phyloP scores from a whole-genome alignment of 2,329 filamentous ascomycete species.

The Calonectria pteridis region DNA sequence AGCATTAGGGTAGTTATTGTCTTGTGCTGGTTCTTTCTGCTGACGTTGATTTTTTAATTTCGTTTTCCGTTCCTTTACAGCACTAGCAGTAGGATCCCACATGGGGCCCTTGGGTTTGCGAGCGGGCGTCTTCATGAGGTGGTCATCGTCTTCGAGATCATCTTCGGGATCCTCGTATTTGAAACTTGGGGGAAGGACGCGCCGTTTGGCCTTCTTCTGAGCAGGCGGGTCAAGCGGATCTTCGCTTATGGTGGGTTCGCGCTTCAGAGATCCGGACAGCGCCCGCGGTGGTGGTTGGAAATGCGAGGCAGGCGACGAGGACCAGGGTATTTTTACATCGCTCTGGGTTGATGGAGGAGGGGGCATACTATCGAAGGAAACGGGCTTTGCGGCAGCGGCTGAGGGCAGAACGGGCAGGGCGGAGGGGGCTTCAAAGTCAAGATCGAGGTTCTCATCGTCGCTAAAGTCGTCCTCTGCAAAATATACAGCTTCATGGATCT shows the following conservation, averaged over 20 bases:
- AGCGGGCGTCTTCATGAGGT: conserved; percentile 40
- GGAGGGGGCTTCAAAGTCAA: conserved; percentile 73
- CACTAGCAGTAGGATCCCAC: conserved; percentile 42
- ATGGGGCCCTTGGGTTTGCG: conserved; percentile 41
- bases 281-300: conserved; percentile 51
- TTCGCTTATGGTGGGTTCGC: conserved; percentile 52
- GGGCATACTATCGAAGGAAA: conserved; percentile 43
- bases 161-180: conserved; percentile 52
- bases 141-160: conserved; percentile 48
- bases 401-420: conserved; percentile 57
- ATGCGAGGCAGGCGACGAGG: conserved; percentile 71
- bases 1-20: conserved; percentile 41
- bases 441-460: conserved; percentile 82
- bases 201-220: conserved; percentile 66
- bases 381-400: conserved; percentile 31
- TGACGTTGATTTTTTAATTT: conserved; percentile 71
- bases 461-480: conserved; percentile 89
- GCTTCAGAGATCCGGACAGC: conserved; percentile 53
- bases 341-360: conserved; percentile 45
- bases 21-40: conserved; percentile 56
- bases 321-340: conserved; percentile 73
- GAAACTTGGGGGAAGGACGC: conserved; percentile 68
- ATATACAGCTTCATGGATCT: conserved; percentile 58
- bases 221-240: conserved; percentile 41
- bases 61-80: conserved; percentile 76